These are phyloP conservation scores for Galerina marginata DNA, from an alignment of 768 basidiomycete genomes.

Conservation along the genomic window DNA sequence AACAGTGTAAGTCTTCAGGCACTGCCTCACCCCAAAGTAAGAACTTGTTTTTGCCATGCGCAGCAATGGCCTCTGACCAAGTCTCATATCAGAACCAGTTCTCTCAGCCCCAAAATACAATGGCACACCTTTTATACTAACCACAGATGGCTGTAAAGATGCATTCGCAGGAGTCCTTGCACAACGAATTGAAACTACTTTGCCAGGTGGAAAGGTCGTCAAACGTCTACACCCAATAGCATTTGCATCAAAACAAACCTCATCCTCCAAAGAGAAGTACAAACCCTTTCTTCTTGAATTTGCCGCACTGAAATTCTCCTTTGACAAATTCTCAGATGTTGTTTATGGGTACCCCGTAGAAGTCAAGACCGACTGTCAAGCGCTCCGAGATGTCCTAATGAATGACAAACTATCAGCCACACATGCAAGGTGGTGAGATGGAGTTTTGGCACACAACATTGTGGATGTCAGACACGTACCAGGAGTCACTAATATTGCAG, in stretches of 20 bases:
- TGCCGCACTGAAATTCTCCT: conserved; percentile 21
- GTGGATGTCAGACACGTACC: conserved; percentile 21
- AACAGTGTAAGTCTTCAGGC: too few species aligned
- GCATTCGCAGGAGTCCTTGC: conserved; percentile 37
- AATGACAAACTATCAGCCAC: conserved; percentile 30
- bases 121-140: conserved; percentile 40
- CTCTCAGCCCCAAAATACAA: conserved; percentile 35
- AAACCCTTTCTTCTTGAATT: conserved; percentile 38
- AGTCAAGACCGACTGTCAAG: conserved; percentile 40
- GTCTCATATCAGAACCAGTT: conserved; percentile 37
- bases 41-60: too few species aligned
- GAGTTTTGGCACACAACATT: conserved; percentile 33
- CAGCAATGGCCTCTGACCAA: too few species aligned
- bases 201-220: conserved; percentile 27
- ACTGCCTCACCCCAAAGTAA: too few species aligned
- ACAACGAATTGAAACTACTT: conserved; percentile 26
- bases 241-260: conserved; percentile 41
- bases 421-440: conserved; percentile 42
- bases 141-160: conserved; percentile 40
- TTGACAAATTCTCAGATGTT: conserved; percentile 23
- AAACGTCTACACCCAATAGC: conserved; percentile 34
- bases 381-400: conserved; percentile 32
- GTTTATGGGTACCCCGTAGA: conserved; percentile 34
- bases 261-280: conserved; percentile 33
- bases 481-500: conserved; percentile 21